Conservation (phyloP, 495 filamentous ascomycete genomes). For the Hypoxylon intermedium region DNA sequence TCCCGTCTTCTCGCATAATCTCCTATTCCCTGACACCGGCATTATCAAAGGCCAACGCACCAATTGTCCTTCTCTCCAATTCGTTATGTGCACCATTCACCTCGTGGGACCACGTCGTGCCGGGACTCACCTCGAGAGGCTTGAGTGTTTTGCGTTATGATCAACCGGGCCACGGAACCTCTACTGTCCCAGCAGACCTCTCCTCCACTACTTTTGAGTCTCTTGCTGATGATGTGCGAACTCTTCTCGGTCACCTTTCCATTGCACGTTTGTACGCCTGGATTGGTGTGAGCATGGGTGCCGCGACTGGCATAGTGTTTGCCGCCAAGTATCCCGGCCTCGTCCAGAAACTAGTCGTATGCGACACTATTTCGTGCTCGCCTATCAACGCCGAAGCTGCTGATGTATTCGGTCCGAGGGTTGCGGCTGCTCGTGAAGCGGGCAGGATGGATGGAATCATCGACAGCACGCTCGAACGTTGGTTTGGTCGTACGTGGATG, state of each 20-base stretch:
- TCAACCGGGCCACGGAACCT: slow-evolving; percentile 45
- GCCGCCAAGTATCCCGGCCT: slow-evolving; percentile 37
- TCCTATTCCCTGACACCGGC: slow-evolving; percentile 7
- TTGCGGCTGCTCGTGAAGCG: slow-evolving; percentile 30
- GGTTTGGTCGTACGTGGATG: slow-evolving; percentile 44
- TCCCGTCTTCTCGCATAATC: slow-evolving; percentile 8
- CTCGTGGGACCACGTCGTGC: slow-evolving; percentile 42
- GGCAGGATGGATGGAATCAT: slow-evolving; percentile 33
- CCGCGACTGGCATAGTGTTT: slow-evolving; percentile 42
- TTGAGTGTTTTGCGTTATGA: slow-evolving; percentile 45
- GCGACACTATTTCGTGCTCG: slow-evolving; percentile 40
- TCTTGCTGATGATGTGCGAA: slow-evolving; percentile 42
- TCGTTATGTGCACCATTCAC: slow-evolving; percentile 31
- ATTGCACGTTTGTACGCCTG: slow-evolving; percentile 40
- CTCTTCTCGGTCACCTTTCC: slow-evolving; percentile 32
- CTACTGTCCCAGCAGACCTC: slow-evolving; percentile 34
- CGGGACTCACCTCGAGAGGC: slow-evolving; percentile 29
- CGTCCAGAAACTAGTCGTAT: slow-evolving; percentile 34
- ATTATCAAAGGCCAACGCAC: neutral
- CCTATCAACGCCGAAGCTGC: slow-evolving; percentile 30
- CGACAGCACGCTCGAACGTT: slow-evolving; percentile 40
- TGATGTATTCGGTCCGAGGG: slow-evolving; percentile 38
- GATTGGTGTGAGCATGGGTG: slow-evolving; percentile 48
- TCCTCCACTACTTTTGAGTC: slow-evolving; percentile 40
- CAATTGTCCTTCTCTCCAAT: slow-evolving; percentile 40